phyloP scores from a whole-genome alignment of 768 basidiomycete species.

The Dioszegia aurantiaca region DNA sequence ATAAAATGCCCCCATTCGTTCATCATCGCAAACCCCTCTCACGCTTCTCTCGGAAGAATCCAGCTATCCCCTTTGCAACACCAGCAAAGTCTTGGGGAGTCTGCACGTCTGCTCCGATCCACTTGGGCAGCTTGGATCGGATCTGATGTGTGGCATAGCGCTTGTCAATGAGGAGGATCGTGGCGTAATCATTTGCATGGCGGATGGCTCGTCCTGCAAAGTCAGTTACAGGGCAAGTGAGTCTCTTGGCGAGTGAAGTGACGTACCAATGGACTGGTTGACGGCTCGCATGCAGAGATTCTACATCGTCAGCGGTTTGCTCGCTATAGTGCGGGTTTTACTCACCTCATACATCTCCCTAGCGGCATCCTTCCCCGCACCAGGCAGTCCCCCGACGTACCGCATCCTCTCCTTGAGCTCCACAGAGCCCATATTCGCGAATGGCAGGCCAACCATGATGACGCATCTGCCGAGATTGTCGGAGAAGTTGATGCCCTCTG shows the following conservation, averaged over 20 bases:
- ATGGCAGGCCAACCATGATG: constrained; percentile 84
- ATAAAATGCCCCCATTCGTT: background rate
- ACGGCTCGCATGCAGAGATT: constrained; percentile 62
- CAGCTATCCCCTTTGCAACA: constrained; percentile 65
- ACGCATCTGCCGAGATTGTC: constrained; percentile 82
- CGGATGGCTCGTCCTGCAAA: constrained; percentile 81
- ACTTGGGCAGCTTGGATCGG: constrained; percentile 76
- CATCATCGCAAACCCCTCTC: constrained; percentile 21
- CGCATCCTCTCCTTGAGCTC: constrained; percentile 89
- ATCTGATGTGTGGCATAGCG: constrained; percentile 72
- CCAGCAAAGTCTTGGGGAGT: constrained; percentile 68
- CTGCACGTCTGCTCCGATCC: constrained; percentile 70
- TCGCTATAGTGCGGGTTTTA: constrained; percentile 1
- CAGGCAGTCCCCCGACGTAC: constrained; percentile 65
- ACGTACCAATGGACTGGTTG: constrained; percentile 91
- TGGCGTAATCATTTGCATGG: constrained; percentile 86
- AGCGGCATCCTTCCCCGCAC: constrained; percentile 42
- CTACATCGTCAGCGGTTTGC: constrained; percentile 20
- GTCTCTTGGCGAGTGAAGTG: background rate
- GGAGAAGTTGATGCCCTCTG: constrained; percentile 72
- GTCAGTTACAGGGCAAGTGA: background rate
- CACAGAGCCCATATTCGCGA: constrained; percentile 83
- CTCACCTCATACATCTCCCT: constrained; percentile 72
- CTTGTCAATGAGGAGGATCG: constrained; percentile 78
- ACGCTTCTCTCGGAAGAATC: constrained; percentile 65